Evolutionary conservation across 352 stramenopile species (phyloP).

Genomic region (Blastocystis sp.): DNA sequence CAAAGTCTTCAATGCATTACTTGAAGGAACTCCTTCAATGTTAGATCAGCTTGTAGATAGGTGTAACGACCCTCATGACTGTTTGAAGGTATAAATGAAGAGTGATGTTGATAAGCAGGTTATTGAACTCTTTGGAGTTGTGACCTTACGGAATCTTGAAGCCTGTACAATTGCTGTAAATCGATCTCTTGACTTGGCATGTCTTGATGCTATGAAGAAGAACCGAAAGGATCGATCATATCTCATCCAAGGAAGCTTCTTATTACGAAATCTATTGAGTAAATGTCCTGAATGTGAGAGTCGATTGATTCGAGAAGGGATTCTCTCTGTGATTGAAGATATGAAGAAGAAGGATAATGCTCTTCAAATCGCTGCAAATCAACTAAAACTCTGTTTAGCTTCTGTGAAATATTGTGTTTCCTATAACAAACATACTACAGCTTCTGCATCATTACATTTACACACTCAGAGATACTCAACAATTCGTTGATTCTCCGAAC

Average conservation of each 20-base stretch:
- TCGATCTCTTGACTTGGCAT: not conserved
- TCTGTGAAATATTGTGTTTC: not conserved
- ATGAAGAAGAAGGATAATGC: not conserved
- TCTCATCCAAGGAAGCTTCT: not conserved
- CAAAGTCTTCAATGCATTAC: not conserved
- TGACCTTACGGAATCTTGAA: not conserved
- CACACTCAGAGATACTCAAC: not conserved
- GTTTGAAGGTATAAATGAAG: too few relatives aligned
- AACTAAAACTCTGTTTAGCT: not conserved
- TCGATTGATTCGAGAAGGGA: not conserved
- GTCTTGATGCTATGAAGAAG: not conserved
- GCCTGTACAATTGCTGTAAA: not conserved
- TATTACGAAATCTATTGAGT: not conserved
- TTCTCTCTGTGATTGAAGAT: not conserved
- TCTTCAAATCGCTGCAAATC: not conserved
- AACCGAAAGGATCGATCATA: not conserved
- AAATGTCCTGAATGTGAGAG: conserved; percentile 4
- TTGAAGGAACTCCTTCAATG: not conserved
- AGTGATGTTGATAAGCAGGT: not conserved
- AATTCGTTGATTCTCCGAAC: not conserved
- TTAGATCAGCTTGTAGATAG: not conserved
- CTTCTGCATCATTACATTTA: not conserved
- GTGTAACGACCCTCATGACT: too few relatives aligned
- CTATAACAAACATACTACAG: not conserved
- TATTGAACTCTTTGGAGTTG: not conserved